Percentiles rank a stretch among this genome's conserved stretches.
Conservation (phyloP, 768 basidiomycete species). For the Tylopilus sp. region DNA sequence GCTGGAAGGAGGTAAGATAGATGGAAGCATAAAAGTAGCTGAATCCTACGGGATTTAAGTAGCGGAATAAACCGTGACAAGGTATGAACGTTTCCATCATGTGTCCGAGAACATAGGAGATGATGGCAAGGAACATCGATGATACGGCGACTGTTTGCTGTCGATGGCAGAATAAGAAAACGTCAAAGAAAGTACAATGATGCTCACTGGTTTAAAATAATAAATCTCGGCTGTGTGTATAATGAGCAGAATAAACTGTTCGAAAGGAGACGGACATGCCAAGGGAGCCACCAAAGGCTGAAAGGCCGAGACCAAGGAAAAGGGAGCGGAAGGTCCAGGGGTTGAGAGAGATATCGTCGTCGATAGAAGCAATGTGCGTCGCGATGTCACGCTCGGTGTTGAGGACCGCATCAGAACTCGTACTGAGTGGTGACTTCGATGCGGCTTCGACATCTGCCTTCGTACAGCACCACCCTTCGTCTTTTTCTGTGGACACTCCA, state of each 20-base stretch:
- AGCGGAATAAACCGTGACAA: no score
- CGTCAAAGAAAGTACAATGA: not conserved
- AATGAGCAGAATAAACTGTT: not conserved
- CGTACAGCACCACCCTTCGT: not conserved
- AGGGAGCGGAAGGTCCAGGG: slow-evolving; percentile 32
- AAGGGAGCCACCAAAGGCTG: slow-evolving; percentile 49
- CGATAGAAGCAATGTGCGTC: not conserved
- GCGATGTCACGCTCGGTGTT: no score
- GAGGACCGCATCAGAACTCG: not conserved
- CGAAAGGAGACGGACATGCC: slow-evolving; percentile 28
- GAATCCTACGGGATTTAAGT: no score
- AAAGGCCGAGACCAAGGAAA: no score
- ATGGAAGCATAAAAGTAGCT: no score
- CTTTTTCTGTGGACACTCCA: not conserved
- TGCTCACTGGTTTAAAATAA: slow-evolving; percentile 53
- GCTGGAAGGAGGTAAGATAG: slow-evolving; percentile 29
- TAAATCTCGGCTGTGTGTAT: slow-evolving; percentile 50
- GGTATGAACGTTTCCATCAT: no score
- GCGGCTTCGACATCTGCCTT: not conserved
- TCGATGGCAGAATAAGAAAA: not conserved
- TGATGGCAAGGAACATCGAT: no score
- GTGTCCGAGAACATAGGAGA: no score
- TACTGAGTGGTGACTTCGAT: not conserved
- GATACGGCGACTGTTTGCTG: slow-evolving; percentile 52
- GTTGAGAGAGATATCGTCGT: slow-evolving; percentile 2